phyloP scores from a whole-genome alignment of 768 basidiomycete species.

The Mycena rosella region DNA sequence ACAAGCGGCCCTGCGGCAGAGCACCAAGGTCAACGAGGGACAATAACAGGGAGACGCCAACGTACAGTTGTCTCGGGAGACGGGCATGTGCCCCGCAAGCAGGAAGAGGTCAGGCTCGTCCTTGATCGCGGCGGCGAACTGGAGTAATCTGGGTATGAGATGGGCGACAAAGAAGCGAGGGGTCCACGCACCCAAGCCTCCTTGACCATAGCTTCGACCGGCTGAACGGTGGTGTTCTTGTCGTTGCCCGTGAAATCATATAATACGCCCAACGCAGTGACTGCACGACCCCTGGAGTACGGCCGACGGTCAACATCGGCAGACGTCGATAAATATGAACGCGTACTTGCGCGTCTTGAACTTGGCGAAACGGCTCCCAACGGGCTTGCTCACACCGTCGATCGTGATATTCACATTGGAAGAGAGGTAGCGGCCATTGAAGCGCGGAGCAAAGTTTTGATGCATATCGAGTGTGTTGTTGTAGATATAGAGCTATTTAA shows the following conservation, averaged over 20 bases:
- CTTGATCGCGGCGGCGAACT: slow-evolving; percentile 84
- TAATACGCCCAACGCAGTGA: slow-evolving; percentile 86
- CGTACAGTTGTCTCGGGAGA: slow-evolving; percentile 75
- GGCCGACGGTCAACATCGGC: neutral
- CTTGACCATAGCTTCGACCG: slow-evolving; percentile 79
- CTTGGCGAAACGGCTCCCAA: slow-evolving; percentile 71
- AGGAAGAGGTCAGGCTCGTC: slow-evolving; percentile 89
- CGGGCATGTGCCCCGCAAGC: slow-evolving; percentile 87
- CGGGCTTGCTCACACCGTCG: slow-evolving; percentile 52
- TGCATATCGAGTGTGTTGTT: slow-evolving; percentile 30
- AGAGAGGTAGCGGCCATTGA: slow-evolving; percentile 58
- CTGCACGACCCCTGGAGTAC: slow-evolving; percentile 65
- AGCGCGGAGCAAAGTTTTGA: slow-evolving; percentile 34
- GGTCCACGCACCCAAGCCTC: slow-evolving; percentile 73
- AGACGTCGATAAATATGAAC: neutral
- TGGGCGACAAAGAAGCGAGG: neutral
- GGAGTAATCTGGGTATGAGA: neutral
- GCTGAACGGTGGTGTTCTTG: slow-evolving; percentile 80
- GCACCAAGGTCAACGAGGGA: neutral
- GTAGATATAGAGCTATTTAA: slow-evolving; percentile 36
- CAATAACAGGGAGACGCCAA: neutral
- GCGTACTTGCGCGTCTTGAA: slow-evolving; percentile 80
- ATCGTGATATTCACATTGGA: slow-evolving; percentile 91
- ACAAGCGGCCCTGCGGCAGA: slow-evolving; percentile 71
- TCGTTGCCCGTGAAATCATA: slow-evolving; percentile 83